phyloP scores from a whole-genome alignment of 169 alveolate genomes.

The Plasmodium vinckei region DNA sequence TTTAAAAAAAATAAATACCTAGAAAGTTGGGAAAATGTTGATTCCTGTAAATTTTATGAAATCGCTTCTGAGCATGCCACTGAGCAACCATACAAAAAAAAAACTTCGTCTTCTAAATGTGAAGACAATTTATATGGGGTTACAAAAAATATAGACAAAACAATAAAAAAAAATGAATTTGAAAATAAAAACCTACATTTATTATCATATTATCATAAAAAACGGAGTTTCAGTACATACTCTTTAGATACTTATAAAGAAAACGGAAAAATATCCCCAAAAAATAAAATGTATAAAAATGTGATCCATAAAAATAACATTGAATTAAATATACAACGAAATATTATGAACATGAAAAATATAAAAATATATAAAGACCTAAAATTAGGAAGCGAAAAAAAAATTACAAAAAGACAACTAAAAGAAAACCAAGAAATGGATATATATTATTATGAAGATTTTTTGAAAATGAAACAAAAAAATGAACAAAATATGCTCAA shows the following conservation, averaged over 20 bases:
- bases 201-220: background rate
- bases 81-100: background rate
- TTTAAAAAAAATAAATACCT: background rate
- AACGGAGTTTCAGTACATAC: conserved; percentile 24
- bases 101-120: background rate
- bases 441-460: background rate
- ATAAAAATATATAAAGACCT: background rate
- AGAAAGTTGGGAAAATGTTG: background rate
- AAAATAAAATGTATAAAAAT: conserved; percentile 1
- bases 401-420: background rate
- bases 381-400: background rate
- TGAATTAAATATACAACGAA: background rate
- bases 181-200: background rate
- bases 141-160: too few species aligned
- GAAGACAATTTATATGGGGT: too few species aligned
- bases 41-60: background rate
- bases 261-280: background rate
- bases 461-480: conserved; percentile 14
- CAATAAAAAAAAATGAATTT: background rate
- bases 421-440: background rate
- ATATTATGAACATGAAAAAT: background rate
- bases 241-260: background rate
- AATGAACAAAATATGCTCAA: conserved; percentile 25
- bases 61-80: background rate
- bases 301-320: background rate